Base-by-base conservation (phyloP, 108 stramenopile genomes). In the Nannochloropsis gaditana region DNA sequence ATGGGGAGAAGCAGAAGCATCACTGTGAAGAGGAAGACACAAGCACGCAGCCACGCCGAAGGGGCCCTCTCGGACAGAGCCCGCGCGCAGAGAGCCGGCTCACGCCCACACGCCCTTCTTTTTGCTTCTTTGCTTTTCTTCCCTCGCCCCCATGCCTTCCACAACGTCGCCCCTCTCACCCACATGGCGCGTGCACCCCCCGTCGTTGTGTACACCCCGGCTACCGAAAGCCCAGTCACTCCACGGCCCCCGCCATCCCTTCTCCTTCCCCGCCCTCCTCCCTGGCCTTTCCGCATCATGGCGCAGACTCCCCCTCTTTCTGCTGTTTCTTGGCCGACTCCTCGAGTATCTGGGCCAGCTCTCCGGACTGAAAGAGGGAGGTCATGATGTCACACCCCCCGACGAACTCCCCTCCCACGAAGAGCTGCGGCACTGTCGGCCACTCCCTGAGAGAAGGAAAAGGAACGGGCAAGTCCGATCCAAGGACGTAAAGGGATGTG, bases 331-430 rank as follows among this genome's bases (percentile, higher is more conserved):
- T 73, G 0, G n/a, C 19, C 59, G 59, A n/a, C 59, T 73, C 93
- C 82, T 93, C 91, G 44, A 97, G 82, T 43, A 96, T 79, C 31
- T 93, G 94, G 43, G 84, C 84, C 19, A 99, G 91, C 84, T 97
- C 97, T 31, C 98, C 98, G 80, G 90, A 93, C 83, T 96, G 93
- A 81, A 95, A 92, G 93, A 97, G 94, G 59, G 94, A 91, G 43
- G 86, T 92, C 83, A 99, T 90, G 89, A 99, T 97, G 92, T 99
- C 98, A 84, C 94, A 95, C 44, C 98, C 98, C 6, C 98, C 98
- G 79, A 97, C 92, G 89, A 99, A 99, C 89, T 99, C 98, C 11
- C 96, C 96, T 87, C 93, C 91, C 59, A 99, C 95, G 87, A 97
- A 99, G 44, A 99, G 92, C 92, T 99, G 98, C 42, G 96, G 96